Conservation (phyloP, 495 filamentous ascomycete species). For the Aspergillus baeticus region DNA sequence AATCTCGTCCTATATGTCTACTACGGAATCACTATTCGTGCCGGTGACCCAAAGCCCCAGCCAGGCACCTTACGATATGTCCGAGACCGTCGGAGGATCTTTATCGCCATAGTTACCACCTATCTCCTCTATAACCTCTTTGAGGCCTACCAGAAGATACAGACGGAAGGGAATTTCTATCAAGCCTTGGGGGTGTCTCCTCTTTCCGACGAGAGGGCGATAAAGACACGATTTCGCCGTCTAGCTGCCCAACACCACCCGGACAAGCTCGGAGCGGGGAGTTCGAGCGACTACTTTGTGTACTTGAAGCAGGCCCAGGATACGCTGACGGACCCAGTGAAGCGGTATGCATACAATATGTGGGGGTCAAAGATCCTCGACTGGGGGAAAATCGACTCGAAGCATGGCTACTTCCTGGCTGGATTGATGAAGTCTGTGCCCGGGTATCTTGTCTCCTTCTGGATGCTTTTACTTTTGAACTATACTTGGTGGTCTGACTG, state of each 20-base stretch:
- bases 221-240: constrained; percentile 83
- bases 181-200: constrained; percentile 65
- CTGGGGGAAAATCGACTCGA: constrained; percentile 68
- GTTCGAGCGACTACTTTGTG: constrained; percentile 66
- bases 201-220: constrained; percentile 65
- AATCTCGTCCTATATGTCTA: constrained; percentile 76
- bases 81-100: constrained; percentile 75
- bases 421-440: constrained; percentile 59
- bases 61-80: constrained; percentile 67
- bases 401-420: constrained; percentile 68
- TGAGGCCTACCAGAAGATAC: constrained; percentile 82
- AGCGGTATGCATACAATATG: constrained; percentile 88
- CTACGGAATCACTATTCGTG: constrained; percentile 88
- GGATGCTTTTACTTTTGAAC: constrained; percentile 65
- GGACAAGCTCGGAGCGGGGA: constrained; percentile 64
- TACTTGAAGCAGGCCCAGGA: constrained; percentile 82
- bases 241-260: constrained; percentile 85
- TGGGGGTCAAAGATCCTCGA: constrained; percentile 74
- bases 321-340: constrained; percentile 72
- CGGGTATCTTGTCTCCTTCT: constrained; percentile 64
- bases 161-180: constrained; percentile 72
- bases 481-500: constrained; percentile 79
- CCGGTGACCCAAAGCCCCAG: constrained; percentile 77
- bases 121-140: constrained; percentile 95
- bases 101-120: constrained; percentile 72